Evolutionary conservation across 331 rosid species (phyloP).

Genomic region (Pyracantha coccinea): DNA sequence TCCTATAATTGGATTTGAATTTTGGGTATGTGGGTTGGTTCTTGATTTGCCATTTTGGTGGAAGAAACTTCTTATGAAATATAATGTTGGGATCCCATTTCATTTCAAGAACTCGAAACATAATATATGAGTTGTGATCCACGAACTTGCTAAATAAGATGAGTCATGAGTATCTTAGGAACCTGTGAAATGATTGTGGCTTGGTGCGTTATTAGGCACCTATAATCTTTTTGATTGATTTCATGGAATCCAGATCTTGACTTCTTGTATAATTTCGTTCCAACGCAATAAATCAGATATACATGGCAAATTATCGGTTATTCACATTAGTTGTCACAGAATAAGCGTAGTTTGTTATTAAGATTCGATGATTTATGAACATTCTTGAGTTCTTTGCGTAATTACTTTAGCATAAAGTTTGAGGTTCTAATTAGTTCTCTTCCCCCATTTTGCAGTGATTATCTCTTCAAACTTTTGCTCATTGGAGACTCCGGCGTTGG

Average conservation of each 20-base stretch:
- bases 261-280: background rate
- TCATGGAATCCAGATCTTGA: background rate
- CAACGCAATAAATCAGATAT: no score
- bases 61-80: background rate
- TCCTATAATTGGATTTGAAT: conserved; percentile 2
- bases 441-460: conserved; percentile 37
- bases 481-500: conserved; percentile 85
- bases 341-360: background rate
- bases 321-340: no score
- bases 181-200: background rate
- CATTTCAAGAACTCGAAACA: background rate
- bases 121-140: background rate
- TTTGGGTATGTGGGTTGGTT: background rate
- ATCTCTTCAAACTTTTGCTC: conserved; percentile 66
- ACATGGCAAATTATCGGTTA: no score
- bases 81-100: background rate
- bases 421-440: background rate
- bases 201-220: background rate
- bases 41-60: background rate
- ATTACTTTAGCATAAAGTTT: background rate
- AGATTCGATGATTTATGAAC: background rate
- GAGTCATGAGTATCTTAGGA: background rate
- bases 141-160: background rate
- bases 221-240: background rate
- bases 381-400: background rate